Evolutionary conservation across 164 flowering plant genomes (phyloP).

Genomic region (Chimonanthus praecox): DNA sequence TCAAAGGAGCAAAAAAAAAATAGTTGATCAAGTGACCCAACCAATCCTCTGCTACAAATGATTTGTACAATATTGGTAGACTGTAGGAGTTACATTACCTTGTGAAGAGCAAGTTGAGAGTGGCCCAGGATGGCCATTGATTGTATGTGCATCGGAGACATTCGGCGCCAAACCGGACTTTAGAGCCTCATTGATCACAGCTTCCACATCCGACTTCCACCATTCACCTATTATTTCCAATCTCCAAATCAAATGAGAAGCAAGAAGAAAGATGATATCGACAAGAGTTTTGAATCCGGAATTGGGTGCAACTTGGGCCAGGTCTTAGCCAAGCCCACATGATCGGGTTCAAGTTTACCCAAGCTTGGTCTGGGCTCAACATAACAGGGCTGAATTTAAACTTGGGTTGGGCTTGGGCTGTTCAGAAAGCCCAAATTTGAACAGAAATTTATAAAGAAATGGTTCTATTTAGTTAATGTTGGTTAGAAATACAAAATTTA

Average conservation of each 20-base stretch:
- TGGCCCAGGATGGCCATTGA: slow-evolving; percentile 72
- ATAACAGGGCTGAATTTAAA: no score
- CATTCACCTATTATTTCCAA: slow-evolving; percentile 46
- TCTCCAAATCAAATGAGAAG: neutral
- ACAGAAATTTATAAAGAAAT: no score
- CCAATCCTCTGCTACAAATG: neutral
- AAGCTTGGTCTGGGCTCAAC: no score
- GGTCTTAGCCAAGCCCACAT: no score
- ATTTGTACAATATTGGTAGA: neutral
- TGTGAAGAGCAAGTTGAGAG: slow-evolving; percentile 29
- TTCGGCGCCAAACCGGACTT: slow-evolving; percentile 64
- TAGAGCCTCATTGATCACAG: slow-evolving; percentile 60
- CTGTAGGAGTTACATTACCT: neutral
- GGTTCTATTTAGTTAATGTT: no score
- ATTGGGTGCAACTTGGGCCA: no score
- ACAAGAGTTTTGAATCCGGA: no score
- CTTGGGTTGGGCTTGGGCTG: no score
- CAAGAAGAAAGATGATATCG: neutral
- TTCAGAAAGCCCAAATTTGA: no score
- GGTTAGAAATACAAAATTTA: no score
- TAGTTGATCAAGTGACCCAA: no score
- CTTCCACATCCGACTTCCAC: slow-evolving; percentile 82
- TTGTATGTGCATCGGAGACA: slow-evolving; percentile 77
- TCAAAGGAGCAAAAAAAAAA: neutral
- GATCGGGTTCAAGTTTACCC: no score